phyloP scores from a whole-genome alignment of 2,329 filamentous ascomycete genomes.

The Incumbomyces delicatus region DNA sequence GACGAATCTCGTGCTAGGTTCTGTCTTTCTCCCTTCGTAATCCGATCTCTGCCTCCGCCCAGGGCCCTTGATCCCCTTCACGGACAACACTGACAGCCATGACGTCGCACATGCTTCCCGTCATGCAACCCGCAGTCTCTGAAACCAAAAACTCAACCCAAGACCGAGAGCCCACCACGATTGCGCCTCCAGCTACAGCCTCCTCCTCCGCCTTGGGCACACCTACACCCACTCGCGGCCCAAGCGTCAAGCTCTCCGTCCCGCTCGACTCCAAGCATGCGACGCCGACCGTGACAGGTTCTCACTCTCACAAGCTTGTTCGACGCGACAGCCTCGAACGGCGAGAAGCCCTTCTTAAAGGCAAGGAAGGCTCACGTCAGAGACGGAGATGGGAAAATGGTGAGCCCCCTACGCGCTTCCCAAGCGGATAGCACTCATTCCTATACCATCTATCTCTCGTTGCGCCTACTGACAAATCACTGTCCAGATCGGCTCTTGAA shows the following conservation, averaged over 20 bases:
- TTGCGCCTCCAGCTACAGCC: background rate
- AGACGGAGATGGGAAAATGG: constrained; percentile 92
- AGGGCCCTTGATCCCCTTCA: too few relatives aligned
- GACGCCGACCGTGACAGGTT: constrained; percentile 17
- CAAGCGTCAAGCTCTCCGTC: constrained; percentile 58
- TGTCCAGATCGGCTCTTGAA: constrained; percentile 66
- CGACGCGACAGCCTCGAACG: constrained; percentile 53
- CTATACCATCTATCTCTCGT: background rate
- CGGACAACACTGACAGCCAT: background rate
- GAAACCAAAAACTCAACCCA: too few relatives aligned
- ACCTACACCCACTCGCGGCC: constrained; percentile 38
- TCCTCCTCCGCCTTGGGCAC: constrained; percentile 15
- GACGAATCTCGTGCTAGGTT: too few relatives aligned
- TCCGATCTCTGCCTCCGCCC: background rate
- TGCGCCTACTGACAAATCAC: background rate
- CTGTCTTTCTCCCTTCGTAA: background rate
- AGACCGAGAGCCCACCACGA: background rate
- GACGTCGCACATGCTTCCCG: background rate
- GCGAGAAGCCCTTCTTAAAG: constrained; percentile 71
- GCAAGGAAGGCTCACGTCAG: constrained; percentile 80
- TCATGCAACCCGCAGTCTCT: background rate
- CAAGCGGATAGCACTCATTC: background rate
- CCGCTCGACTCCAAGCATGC: constrained; percentile 55
- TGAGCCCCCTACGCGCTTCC: constrained; percentile 32
- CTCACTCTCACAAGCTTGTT: constrained; percentile 34